Conservation (phyloP, 306 rosid genomes). For the Comarum palustre region DNA sequence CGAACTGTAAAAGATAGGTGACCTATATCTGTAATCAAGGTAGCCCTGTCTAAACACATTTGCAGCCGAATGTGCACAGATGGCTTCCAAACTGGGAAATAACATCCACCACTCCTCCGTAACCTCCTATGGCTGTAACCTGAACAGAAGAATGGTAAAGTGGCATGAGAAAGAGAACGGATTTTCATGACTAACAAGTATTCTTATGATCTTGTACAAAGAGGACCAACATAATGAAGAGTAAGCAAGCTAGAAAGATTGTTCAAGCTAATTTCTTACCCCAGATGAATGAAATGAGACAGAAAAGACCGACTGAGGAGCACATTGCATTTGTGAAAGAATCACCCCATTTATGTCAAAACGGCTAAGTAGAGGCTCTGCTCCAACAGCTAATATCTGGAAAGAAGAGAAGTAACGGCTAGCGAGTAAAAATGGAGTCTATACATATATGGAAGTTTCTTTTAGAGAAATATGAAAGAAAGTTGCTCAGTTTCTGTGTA, state of each 20-base stretch:
- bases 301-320: conserved; percentile 73
- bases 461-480: neutral
- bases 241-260: conserved; percentile 1
- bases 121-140: conserved; percentile 90
- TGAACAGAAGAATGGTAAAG: conserved; percentile 31
- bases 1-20: conserved; percentile 8
- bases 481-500: neutral
- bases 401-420: conserved; percentile 9
- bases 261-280: conserved; percentile 43
- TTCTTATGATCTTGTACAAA: neutral
- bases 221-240: neutral
- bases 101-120: conserved; percentile 80
- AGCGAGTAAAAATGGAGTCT: neutral
- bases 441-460: neutral
- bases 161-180: neutral
- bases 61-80: conserved; percentile 74
- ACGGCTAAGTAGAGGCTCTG: conserved; percentile 71
- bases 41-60: conserved; percentile 28
- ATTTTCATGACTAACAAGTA: neutral
- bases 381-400: conserved; percentile 83
- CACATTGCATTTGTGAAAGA: conserved; percentile 89
- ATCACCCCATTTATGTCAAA: conserved; percentile 70
- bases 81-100: conserved; percentile 95
- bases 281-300: conserved; percentile 73
- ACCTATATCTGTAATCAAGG: neutral